Percentiles rank a stretch among this genome's conserved stretches.
Evolutionary conservation across 2,329 filamentous ascomycete species (phyloP).

Genomic region (Camptophora hylomeconis): DNA sequence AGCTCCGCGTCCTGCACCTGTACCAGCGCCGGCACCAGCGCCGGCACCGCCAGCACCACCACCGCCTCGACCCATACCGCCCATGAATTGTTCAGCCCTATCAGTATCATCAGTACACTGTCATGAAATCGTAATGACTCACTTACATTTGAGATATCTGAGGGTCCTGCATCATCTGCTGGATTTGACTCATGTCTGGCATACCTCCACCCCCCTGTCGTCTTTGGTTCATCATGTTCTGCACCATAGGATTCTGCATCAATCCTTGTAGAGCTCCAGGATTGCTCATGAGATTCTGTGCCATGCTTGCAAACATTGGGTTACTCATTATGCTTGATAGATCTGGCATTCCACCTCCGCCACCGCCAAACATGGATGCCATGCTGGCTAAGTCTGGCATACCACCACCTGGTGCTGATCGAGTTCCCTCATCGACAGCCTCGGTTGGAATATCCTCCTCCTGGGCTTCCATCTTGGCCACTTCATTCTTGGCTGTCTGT

Average conservation of each 20-base stretch:
- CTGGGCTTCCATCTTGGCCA: conserved; percentile 62
- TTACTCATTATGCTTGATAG: conserved; percentile 83
- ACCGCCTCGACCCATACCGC: conserved; percentile 35
- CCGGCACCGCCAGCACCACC: conserved; percentile 14
- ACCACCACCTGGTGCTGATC: conserved; percentile 35
- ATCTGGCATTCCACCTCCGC: conserved; percentile 74
- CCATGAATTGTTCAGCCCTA: conserved; percentile 58
- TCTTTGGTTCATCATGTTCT: conserved; percentile 65
- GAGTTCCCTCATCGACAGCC: conserved; percentile 37
- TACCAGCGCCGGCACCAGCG: conserved; percentile 6
- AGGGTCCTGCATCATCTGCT: conserved; percentile 77
- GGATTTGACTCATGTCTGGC: conserved; percentile 57
- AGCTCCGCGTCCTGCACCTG: conserved; percentile 4
- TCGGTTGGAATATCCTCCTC: conserved; percentile 36
- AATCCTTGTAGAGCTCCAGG: conserved; percentile 82
- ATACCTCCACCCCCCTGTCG: conserved; percentile 56
- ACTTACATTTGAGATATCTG: conserved; percentile 83
- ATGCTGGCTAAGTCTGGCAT: conserved; percentile 60
- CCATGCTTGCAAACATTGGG: conserved; percentile 96
- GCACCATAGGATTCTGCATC: conserved; percentile 83
- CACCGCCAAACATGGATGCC: conserved; percentile 59
- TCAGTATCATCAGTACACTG: conserved; percentile 5
- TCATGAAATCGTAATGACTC: conserved; percentile 3
- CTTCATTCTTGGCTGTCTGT: conserved; percentile 79
- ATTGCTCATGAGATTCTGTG: conserved; percentile 94